Percentiles rank a stretch among this genome's conserved stretches.
These are phyloP conservation scores for Annulohypoxylon bovei DNA, from an alignment of 495 filamentous ascomycete genomes.

Conservation along the genomic window DNA sequence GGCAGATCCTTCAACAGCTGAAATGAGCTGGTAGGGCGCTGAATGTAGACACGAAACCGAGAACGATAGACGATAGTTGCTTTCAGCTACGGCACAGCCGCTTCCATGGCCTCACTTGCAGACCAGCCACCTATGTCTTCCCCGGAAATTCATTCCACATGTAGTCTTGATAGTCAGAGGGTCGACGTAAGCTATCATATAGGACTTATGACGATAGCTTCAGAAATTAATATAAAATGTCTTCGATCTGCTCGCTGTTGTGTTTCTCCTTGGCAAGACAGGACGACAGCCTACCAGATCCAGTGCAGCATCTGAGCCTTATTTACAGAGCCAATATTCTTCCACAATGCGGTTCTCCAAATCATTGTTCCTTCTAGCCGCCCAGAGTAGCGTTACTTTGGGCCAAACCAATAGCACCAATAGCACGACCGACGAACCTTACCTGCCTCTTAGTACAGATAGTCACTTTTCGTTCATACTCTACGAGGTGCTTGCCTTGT, in stretches of 20 bases:
- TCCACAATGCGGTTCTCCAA: conserved; percentile 26
- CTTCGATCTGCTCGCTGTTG: background rate
- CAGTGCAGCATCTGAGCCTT: background rate
- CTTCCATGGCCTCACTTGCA: background rate
- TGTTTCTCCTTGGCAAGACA: background rate
- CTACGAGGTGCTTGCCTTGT: conserved; percentile 33
- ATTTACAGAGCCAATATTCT: background rate
- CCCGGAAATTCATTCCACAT: background rate
- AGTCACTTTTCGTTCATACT: conserved; percentile 45
- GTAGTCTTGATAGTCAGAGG: background rate
- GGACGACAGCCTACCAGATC: background rate
- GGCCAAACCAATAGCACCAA: conserved; percentile 25
- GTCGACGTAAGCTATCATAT: background rate
- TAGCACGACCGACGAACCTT: conserved; percentile 4
- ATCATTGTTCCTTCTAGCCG: conserved; percentile 14
- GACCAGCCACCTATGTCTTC: background rate
- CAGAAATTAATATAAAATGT: conserved; percentile 26
- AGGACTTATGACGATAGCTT: background rate
- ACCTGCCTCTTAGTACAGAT: conserved; percentile 42
- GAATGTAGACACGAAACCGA: background rate
- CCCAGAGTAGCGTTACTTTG: conserved; percentile 18
- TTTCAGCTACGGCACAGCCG: background rate
- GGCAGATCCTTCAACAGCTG: background rate
- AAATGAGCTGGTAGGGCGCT: background rate
- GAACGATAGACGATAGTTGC: background rate